Conservation (phyloP, 148 eudicot genomes). For the Salicornia ramosissima region DNA sequence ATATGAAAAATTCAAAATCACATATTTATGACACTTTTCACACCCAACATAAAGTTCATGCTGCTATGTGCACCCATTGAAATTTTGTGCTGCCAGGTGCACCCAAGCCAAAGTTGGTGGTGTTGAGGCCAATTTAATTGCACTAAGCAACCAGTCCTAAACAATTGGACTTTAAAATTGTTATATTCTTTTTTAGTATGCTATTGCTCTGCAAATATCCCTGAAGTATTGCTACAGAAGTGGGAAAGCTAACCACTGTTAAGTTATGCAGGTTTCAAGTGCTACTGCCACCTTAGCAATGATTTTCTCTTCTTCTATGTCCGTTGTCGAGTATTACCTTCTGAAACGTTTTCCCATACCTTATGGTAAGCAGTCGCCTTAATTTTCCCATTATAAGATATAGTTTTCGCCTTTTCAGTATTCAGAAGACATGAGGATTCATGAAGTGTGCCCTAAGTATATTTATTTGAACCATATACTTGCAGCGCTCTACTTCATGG, state of each 20-base stretch:
- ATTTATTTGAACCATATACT: too few relatives aligned
- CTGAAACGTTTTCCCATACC: constrained; percentile 92
- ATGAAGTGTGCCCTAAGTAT: too few relatives aligned
- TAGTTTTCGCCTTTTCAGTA: too few relatives aligned
- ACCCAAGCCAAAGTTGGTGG: too few relatives aligned
- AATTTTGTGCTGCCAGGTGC: too few relatives aligned
- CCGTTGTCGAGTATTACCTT: constrained; percentile 91
- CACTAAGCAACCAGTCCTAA: not conserved
- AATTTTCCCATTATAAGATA: too few relatives aligned
- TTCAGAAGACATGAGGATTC: too few relatives aligned
- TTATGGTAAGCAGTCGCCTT: constrained; percentile 54
- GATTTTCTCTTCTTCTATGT: constrained; percentile 95
- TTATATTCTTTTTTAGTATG: not conserved
- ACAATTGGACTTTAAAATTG: not conserved
- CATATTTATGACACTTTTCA: too few relatives aligned
- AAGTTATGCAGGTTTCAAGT: constrained; percentile 67
- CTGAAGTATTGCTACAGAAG: not conserved
- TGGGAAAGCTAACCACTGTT: not conserved
- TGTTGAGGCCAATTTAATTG: not conserved
- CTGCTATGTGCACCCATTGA: too few relatives aligned
- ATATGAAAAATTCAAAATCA: too few relatives aligned
- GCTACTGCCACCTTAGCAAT: constrained; percentile 97
- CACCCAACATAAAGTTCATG: too few relatives aligned
- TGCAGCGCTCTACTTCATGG: constrained; percentile 30
- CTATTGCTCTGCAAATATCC: too few relatives aligned